Evolutionary conservation across 495 filamentous ascomycete genomes (phyloP).

Genomic region (Pseudoneurospora amorphoporcata): DNA sequence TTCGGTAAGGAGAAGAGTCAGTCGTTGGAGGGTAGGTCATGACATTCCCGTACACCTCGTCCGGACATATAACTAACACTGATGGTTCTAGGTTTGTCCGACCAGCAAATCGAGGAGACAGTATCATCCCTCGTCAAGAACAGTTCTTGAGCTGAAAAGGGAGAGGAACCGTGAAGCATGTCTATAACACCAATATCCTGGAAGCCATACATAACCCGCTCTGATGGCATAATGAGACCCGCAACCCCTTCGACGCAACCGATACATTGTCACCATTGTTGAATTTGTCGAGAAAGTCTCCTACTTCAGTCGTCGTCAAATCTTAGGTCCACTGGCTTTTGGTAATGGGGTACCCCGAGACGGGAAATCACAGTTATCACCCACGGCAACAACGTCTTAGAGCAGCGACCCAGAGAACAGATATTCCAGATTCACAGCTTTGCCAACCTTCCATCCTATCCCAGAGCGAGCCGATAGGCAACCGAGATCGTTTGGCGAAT

Average conservation of each 20-base stretch:
- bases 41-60: not conserved
- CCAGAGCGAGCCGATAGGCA: not conserved
- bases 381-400: not conserved
- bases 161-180: not conserved
- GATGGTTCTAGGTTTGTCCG: slow-evolving; percentile 56
- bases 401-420: not conserved
- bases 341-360: not conserved
- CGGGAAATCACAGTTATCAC: not conserved
- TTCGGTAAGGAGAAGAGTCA: slow-evolving; percentile 83
- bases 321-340: not conserved
- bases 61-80: slow-evolving; percentile 5
- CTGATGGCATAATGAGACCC: not conserved
- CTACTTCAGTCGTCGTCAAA: not conserved
- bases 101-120: slow-evolving; percentile 86
- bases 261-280: not conserved
- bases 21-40: slow-evolving; percentile 58
- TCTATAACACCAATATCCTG: not conserved
- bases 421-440: not conserved
- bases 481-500: not conserved
- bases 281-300: not conserved
- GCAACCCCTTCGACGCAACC: not conserved
- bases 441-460: not conserved
- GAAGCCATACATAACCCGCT: not conserved
- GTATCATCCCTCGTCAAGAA: slow-evolving; percentile 73
- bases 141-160: slow-evolving; percentile 1